phyloP scores from a whole-genome alignment of 2,329 filamentous ascomycete genomes.

The Fusarium euwallaceae region DNA sequence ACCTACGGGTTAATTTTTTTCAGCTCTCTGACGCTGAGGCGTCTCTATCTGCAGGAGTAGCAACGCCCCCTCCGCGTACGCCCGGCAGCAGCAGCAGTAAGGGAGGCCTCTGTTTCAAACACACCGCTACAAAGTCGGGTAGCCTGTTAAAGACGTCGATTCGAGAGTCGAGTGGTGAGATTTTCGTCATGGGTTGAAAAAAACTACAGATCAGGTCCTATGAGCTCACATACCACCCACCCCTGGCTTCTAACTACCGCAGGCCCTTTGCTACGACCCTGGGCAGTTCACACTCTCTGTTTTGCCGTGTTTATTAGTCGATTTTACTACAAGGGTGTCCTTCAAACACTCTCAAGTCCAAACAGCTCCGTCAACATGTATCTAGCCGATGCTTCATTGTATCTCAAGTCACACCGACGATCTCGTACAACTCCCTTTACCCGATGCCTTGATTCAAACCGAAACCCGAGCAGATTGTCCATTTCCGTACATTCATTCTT shows the following conservation, averaged over 20 bases:
- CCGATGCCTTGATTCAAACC: constrained; percentile 9
- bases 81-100: not conserved
- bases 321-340: not conserved
- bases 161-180: not conserved
- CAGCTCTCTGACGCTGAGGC: constrained; percentile 2
- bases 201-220: not conserved
- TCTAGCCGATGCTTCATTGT: constrained; percentile 14
- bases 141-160: not conserved
- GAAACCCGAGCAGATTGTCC: not conserved
- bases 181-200: constrained; percentile 1
- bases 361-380: constrained; percentile 5
- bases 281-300: not conserved
- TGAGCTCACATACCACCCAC: not conserved
- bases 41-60: not conserved
- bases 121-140: not conserved
- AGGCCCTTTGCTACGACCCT: not conserved
- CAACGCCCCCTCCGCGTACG: not conserved
- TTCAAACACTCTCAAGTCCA: not conserved
- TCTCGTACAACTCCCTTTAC: constrained; percentile 22
- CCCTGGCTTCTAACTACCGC: not conserved
- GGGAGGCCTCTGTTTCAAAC: constrained; percentile 10
- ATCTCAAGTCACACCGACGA: constrained; percentile 8
- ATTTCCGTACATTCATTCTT: not conserved
- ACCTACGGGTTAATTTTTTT: not conserved
- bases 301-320: not conserved